A percentile compares a stretch with the other conserved stretches of the same genome.
These are phyloP conservation scores for Stygiomarasmius scandens DNA, from an alignment of 1,284 basidiomycete species.

Conservation along the genomic window DNA sequence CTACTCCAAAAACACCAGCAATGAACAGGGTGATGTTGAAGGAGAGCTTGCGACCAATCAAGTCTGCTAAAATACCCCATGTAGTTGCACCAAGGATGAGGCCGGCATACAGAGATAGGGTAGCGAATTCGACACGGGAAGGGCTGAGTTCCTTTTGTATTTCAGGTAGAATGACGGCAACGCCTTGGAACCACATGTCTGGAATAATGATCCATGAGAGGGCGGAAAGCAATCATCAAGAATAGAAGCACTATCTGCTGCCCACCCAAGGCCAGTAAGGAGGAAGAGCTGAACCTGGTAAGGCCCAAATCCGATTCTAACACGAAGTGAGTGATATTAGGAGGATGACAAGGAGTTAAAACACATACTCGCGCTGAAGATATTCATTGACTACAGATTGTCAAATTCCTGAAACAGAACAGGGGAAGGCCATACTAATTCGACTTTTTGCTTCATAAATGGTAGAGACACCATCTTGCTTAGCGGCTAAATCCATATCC, in stretches of 20 bases:
- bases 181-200: conserved; percentile 59
- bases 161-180: conserved; percentile 54
- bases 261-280: conserved; percentile 57
- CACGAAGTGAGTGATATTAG: conserved; percentile 3
- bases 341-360: background rate
- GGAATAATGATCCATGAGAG: conserved; percentile 13
- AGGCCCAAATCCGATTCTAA: conserved; percentile 60
- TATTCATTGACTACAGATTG: conserved; percentile 43
- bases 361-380: conserved; percentile 46
- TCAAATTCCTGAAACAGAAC: background rate
- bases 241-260: conserved; percentile 48
- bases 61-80: conserved; percentile 54
- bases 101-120: conserved; percentile 60
- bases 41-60: conserved; percentile 54
- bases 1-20: conserved; percentile 58
- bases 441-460: conserved; percentile 29
- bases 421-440: conserved; percentile 14
- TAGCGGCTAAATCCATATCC: background rate
- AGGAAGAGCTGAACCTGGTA: conserved; percentile 64
- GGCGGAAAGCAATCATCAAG: too few relatives aligned
- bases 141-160: conserved; percentile 49
- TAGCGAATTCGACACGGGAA: conserved; percentile 47
- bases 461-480: conserved; percentile 23
- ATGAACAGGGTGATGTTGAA: conserved; percentile 66
- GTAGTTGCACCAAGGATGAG: conserved; percentile 58